Conservation (phyloP, 1,139 yeast species). For the Geotrichum histeridarum region DNA sequence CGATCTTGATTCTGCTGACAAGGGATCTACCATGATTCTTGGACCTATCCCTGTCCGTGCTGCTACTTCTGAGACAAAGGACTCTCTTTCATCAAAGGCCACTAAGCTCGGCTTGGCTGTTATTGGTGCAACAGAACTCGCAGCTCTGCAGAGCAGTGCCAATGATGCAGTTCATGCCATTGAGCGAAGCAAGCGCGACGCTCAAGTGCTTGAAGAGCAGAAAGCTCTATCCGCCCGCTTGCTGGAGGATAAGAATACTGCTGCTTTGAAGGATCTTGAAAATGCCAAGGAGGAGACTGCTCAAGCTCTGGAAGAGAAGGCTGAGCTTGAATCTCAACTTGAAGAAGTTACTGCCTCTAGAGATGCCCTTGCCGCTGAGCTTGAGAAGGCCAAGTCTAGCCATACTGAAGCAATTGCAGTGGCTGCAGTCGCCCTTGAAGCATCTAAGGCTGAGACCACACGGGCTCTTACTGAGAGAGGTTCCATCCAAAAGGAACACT, state of each 20-base stretch:
- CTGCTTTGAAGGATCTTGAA: constrained; percentile 9
- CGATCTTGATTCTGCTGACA: neutral
- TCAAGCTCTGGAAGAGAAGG: constrained; percentile 14
- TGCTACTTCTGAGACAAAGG: constrained; percentile 1
- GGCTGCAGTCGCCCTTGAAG: constrained; percentile 1
- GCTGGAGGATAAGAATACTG: constrained; percentile 2
- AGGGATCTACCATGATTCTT: constrained; percentile 2
- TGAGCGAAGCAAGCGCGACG: neutral
- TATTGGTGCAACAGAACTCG: constrained; percentile 29
- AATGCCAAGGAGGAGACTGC: constrained; percentile 8
- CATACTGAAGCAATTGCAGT: constrained; percentile 14
- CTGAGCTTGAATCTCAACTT: constrained; percentile 4
- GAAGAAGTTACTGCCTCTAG: neutral
- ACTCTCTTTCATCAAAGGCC: constrained; percentile 26
- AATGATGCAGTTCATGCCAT: neutral
- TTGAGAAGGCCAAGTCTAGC: neutral
- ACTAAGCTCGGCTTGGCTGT: constrained; percentile 28
- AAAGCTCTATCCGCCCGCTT: constrained; percentile 12
- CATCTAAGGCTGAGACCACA: neutral
- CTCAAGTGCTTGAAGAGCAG: neutral
- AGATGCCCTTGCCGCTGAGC: constrained; percentile 20
- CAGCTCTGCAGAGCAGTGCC: constrained; percentile 30
- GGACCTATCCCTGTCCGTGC: neutral
- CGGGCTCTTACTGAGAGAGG: neutral
- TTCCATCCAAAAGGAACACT: constrained; percentile 3